Conservation (phyloP, 2,329 filamentous ascomycete genomes). For the Nemania sp. region DNA sequence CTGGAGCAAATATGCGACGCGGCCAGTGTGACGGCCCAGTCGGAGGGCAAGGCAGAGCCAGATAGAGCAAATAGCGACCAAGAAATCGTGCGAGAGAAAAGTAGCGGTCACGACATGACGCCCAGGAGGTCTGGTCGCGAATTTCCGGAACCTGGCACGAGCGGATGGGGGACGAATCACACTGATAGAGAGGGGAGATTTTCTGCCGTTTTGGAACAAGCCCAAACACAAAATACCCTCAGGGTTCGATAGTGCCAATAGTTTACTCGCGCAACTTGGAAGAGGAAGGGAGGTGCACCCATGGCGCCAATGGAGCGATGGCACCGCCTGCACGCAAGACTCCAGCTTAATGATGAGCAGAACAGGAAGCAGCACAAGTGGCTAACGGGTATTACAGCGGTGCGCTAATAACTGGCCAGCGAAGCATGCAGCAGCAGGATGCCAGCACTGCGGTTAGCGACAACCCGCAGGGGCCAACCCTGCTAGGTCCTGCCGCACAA, state of each 20-base stretch:
- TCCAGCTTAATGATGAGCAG: not conserved
- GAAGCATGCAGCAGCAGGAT: constrained; percentile 30
- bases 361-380: not conserved
- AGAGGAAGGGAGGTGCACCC: too few relatives aligned
- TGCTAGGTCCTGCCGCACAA: constrained; percentile 30
- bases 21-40: constrained; percentile 50
- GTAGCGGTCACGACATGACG: constrained; percentile 13
- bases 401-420: constrained; percentile 27
- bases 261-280: too few relatives aligned
- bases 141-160: not conserved
- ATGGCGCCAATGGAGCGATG: too few relatives aligned
- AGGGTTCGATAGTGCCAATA: too few relatives aligned
- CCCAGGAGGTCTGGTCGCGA: not conserved
- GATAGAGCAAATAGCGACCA: not conserved
- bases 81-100: constrained; percentile 19
- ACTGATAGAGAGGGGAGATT: not conserved
- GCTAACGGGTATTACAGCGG: not conserved
- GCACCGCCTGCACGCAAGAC: too few relatives aligned
- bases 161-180: constrained; percentile 20
- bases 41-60: constrained; percentile 17
- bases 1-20: constrained; percentile 33
- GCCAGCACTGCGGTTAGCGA: constrained; percentile 25
- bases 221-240: not conserved
- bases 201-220: constrained; percentile 15
- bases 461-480: constrained; percentile 22